Conservation (phyloP, 1,284 basidiomycete species). For the Tilletia caries region DNA sequence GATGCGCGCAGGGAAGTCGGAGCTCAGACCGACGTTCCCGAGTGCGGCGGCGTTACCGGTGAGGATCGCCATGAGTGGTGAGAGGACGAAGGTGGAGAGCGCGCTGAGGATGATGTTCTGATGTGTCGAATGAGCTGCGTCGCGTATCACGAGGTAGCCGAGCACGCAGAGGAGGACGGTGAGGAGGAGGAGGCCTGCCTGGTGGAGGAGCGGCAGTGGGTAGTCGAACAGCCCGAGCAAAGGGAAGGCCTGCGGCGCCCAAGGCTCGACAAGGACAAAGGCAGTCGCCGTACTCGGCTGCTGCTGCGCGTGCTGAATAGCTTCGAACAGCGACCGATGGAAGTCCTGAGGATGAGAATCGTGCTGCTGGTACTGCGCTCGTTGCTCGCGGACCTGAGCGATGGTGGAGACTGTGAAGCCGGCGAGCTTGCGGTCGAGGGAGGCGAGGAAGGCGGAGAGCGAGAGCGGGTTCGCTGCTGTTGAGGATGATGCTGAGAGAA, state of each 20-base stretch:
- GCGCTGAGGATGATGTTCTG: conserved; percentile 27
- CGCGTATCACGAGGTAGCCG: conserved; percentile 15
- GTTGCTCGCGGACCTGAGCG: not conserved
- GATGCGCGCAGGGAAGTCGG: not conserved
- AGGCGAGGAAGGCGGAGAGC: not conserved
- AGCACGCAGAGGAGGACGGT: conserved; percentile 21
- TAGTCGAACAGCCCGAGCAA: conserved; percentile 21
- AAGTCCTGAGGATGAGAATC: not conserved
- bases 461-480: not conserved
- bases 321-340: not conserved
- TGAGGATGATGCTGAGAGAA: not conserved
- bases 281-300: not conserved
- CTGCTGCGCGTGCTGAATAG: not conserved
- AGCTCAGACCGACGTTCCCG: not conserved
- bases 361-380: not conserved
- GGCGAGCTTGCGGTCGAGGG: conserved; percentile 5
- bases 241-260: conserved; percentile 22
- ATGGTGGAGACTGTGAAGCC: not conserved
- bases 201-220: conserved; percentile 21
- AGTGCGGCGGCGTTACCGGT: conserved; percentile 19
- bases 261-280: conserved; percentile 28
- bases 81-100: conserved; percentile 23
- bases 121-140: conserved; percentile 6
- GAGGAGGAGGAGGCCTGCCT: conserved; percentile 18
- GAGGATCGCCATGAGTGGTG: conserved; percentile 19